Evolutionary conservation across 2,329 filamentous ascomycete species (phyloP).

Genomic region (Cucurbitaria berberidis): DNA sequence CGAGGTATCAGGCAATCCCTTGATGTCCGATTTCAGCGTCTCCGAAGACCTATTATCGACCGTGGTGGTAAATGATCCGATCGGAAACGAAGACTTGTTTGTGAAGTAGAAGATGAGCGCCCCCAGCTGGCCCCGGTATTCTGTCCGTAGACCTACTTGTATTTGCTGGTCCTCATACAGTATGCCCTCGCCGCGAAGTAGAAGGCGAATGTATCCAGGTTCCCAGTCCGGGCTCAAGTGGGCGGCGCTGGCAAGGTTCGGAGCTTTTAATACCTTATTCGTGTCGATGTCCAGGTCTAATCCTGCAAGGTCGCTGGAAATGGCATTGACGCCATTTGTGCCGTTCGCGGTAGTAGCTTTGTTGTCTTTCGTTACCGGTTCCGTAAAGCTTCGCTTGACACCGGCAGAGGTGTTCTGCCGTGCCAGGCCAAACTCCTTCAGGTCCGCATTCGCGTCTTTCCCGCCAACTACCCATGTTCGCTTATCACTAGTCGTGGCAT

Average conservation of each 20-base stretch:
- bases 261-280: slow-evolving; percentile 65
- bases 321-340: slow-evolving; percentile 59
- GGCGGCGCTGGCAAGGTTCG: slow-evolving; percentile 89
- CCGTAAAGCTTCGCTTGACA: slow-evolving; percentile 84
- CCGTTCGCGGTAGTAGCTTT: slow-evolving; percentile 43
- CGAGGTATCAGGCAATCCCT: slow-evolving; percentile 83
- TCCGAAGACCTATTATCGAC: slow-evolving; percentile 75
- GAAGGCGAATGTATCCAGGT: slow-evolving; percentile 80
- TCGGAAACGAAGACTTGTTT: slow-evolving; percentile 85
- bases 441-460: slow-evolving; percentile 87
- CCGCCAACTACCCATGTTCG: slow-evolving; percentile 98
- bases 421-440: slow-evolving; percentile 77
- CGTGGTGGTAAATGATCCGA: slow-evolving; percentile 93
- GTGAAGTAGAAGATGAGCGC: slow-evolving; percentile 95
- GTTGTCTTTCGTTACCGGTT: slow-evolving; percentile 43
- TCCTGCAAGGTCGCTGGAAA: slow-evolving; percentile 70
- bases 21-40: slow-evolving; percentile 81
- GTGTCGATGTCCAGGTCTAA: slow-evolving; percentile 75
- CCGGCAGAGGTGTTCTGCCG: slow-evolving; percentile 69
- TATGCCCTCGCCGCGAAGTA: slow-evolving; percentile 82
- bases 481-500: slow-evolving; percentile 90
- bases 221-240: slow-evolving; percentile 97
- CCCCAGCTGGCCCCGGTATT: slow-evolving; percentile 94
- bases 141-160: slow-evolving; percentile 88
- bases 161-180: slow-evolving; percentile 95